These are phyloP conservation scores for Aquilaria yunnanensis DNA, from an alignment of 345 rosid genomes.

Conservation along the genomic window DNA sequence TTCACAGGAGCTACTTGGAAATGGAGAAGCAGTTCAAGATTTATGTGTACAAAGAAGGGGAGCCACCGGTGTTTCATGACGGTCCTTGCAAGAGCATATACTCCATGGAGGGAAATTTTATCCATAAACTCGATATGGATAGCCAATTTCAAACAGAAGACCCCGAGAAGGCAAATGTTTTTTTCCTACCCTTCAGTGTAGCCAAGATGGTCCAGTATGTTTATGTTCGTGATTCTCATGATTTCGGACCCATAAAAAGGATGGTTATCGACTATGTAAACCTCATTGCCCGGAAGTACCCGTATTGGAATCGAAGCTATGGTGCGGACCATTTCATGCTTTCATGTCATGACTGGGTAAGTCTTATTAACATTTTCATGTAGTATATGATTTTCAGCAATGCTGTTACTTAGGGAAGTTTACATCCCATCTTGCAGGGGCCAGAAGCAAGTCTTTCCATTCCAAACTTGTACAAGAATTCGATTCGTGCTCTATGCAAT, in stretches of 20 bases:
- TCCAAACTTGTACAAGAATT: conserved; percentile 47
- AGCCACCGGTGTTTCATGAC: conserved; percentile 76
- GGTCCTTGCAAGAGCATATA: conserved; percentile 96
- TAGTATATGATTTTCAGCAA: too few species aligned
- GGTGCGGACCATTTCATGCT: conserved; percentile 90
- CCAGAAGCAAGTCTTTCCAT: conserved; percentile 55
- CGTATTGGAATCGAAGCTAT: conserved; percentile 74
- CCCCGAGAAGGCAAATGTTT: conserved; percentile 66
- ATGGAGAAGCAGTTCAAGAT: conserved; percentile 83
- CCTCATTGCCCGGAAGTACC: conserved; percentile 48
- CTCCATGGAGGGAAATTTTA: conserved; percentile 84
- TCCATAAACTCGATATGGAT: conserved; percentile 39
- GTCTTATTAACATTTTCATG: background rate
- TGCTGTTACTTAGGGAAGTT: too few species aligned
- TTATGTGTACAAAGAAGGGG: conserved; percentile 76
- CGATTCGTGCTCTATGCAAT: conserved; percentile 79
- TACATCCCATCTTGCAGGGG: conserved; percentile 25
- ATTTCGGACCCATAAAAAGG: conserved; percentile 44
- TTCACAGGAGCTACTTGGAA: conserved; percentile 74
- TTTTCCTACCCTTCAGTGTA: conserved; percentile 75
- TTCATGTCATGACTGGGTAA: conserved; percentile 91
- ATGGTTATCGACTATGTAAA: conserved; percentile 50
- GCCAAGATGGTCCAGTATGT: conserved; percentile 74
- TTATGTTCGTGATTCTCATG: conserved; percentile 55
- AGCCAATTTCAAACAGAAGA: conserved; percentile 43